Evolutionary conservation across 2,329 filamentous ascomycete genomes (phyloP), one percentile per base, ranked within the genome.

Genomic region (Ramularia endophylla): DNA sequence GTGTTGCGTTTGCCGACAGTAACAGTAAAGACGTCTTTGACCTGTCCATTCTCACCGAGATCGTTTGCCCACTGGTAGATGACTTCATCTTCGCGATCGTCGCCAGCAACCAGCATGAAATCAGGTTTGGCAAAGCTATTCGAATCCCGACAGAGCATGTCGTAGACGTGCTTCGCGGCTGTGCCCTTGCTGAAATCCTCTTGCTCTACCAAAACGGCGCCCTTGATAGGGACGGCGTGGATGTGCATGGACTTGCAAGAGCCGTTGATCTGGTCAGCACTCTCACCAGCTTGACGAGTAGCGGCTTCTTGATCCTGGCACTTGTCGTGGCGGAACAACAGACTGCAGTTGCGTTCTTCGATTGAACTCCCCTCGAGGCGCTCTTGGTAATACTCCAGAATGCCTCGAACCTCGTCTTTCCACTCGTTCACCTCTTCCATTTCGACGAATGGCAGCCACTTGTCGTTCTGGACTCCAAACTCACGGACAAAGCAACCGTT

Each of bases 11-110:
- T 85, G 37, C 89, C 88, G 27, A 97, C 70, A 50, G 86, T 94
- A 16, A 95, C 88, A 2, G 89, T 95, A 47, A 84, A 80, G 3
- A 92, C 85, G 41, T 87, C 74, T 36, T 54, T 41, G 35, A 72
- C 51, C 8, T 51, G 45, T 12, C 52, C 57, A 2, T 80, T 67
- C 31, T 88, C 73, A 2, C 68, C 66, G 8, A 95, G 68, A 36
- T 78, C 73, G 65, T 95, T 95, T 13, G 90, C 92, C 90, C 92
- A 97, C 48, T 82, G 82, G 69, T 95, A 97, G 15, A 95, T 84
- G 54, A 87, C 84, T 60, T 97, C 90, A 52, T 97, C 92, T 54
- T 95, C 90, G 22, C 90, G 81, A 30, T 89, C 87, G 58, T 95
- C 89, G 27, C 90, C 90, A 25, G 89, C 78, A 5, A 95, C 85